phyloP scores from a whole-genome alignment of 495 filamentous ascomycete genomes.

The Glutinoglossum americanum region DNA sequence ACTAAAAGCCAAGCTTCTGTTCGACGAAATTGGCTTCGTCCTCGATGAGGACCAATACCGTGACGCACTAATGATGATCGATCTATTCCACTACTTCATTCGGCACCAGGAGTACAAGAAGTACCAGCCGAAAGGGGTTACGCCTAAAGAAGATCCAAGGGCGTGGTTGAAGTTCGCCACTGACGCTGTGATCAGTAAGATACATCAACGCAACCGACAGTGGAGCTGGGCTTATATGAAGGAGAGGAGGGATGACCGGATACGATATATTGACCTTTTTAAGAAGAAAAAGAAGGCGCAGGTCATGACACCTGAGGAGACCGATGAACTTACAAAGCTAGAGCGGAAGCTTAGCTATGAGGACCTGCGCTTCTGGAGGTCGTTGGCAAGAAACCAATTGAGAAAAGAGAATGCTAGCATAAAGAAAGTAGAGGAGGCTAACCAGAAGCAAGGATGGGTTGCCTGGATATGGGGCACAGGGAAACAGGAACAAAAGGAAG shows the following conservation, averaged over 20 bases:
- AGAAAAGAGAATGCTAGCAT: slow-evolving; percentile 82
- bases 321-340: slow-evolving; percentile 46
- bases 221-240: slow-evolving; percentile 93
- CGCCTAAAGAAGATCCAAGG: slow-evolving; percentile 70
- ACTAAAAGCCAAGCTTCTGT: slow-evolving; percentile 74
- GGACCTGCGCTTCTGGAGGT: slow-evolving; percentile 91
- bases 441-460: slow-evolving; percentile 55
- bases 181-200: slow-evolving; percentile 71
- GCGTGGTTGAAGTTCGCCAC: slow-evolving; percentile 86
- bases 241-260: slow-evolving; percentile 75
- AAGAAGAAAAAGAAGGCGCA: slow-evolving; percentile 78
- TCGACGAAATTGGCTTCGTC: slow-evolving; percentile 89
- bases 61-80: slow-evolving; percentile 90
- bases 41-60: slow-evolving; percentile 93
- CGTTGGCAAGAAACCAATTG: slow-evolving; percentile 78
- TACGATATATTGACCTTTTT: slow-evolving; percentile 78
- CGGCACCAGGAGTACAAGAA: slow-evolving; percentile 95
- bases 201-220: slow-evolving; percentile 70
- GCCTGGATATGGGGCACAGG: slow-evolving; percentile 63
- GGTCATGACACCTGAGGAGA: slow-evolving; percentile 43
- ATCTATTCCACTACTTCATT: slow-evolving; percentile 95
- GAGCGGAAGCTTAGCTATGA: slow-evolving; percentile 86
- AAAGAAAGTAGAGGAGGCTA: slow-evolving; percentile 33
- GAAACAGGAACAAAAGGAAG: slow-evolving; percentile 35
- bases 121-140: slow-evolving; percentile 60